These are phyloP conservation scores for Dipodascus albidus DNA, from an alignment of 805 yeast species.

Conservation along the genomic window DNA sequence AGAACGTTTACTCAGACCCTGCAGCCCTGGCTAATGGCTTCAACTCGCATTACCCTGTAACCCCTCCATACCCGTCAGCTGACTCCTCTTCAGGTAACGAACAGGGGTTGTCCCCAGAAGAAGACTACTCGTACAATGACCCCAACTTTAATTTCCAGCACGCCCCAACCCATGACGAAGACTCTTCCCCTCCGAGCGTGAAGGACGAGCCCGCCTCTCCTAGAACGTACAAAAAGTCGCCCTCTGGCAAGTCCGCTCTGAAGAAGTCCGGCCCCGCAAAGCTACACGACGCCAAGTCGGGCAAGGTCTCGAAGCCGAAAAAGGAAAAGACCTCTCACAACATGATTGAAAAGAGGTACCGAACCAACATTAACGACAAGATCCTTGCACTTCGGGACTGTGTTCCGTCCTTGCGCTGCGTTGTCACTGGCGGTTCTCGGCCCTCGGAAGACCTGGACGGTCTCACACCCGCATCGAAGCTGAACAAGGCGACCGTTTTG, in stretches of 20 bases:
- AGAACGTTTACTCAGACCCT: conserved; percentile 1
- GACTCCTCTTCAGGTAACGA: conserved; percentile 1
- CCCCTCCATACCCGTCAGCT: conserved; percentile 6
- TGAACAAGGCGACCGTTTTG: conserved; percentile 68
- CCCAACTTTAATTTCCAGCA: neutral
- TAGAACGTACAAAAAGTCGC: neutral
- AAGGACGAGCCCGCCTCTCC: conserved; percentile 1
- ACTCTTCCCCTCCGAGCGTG: neutral
- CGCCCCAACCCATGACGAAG: neutral
- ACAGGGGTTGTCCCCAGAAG: neutral
- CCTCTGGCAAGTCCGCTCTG: neutral
- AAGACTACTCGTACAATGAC: neutral
- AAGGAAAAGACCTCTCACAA: conserved; percentile 55
- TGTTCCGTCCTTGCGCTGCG: conserved; percentile 65
- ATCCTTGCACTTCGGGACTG: conserved; percentile 60
- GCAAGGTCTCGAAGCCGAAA: conserved; percentile 22
- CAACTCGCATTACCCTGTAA: conserved; percentile 4
- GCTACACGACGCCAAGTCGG: conserved; percentile 5
- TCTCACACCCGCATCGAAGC: conserved; percentile 58
- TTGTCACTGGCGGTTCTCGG: conserved; percentile 35
- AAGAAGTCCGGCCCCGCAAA: conserved; percentile 4
- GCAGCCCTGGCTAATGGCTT: conserved; percentile 3
- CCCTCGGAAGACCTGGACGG: conserved; percentile 55
- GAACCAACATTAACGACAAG: conserved; percentile 66
- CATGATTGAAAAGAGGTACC: conserved; percentile 69